Percentiles rank a stretch among this genome's conserved stretches.
These are phyloP conservation scores for Zasmidium citrigriseum DNA, from an alignment of 2,329 filamentous ascomycete species.

Conservation along the genomic window DNA sequence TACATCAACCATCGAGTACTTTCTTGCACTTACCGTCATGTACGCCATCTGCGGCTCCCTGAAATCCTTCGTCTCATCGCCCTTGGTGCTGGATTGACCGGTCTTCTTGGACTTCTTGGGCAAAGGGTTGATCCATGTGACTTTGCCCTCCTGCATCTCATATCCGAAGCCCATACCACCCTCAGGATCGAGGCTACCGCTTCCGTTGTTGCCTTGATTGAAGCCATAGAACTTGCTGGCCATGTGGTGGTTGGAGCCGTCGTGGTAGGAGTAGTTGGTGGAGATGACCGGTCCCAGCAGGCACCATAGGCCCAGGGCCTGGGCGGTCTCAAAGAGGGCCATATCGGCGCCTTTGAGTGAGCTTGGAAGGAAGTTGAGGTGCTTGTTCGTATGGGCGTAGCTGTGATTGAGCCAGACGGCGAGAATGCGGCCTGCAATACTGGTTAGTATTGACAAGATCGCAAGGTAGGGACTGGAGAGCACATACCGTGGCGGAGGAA, in stretches of 20 bases:
- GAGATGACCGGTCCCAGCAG: not conserved
- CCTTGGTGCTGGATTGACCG: not conserved
- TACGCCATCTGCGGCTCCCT: not conserved
- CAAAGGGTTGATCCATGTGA: not conserved
- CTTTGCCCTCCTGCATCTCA: not conserved
- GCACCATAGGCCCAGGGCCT: not conserved
- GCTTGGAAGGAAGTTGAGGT: conserved; percentile 19
- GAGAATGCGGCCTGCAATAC: conserved; percentile 13
- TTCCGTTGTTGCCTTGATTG: not conserved
- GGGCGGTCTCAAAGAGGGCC: conserved; percentile 21
- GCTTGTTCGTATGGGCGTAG: conserved; percentile 26
- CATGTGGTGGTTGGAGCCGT: not conserved
- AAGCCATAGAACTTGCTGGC: not conserved
- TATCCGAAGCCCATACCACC: not conserved
- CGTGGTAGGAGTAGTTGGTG: not conserved
- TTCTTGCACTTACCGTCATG: not conserved
- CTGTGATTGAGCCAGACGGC: conserved; percentile 24
- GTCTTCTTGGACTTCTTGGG: not conserved
- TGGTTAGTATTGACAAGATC: not conserved
- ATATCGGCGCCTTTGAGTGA: conserved; percentile 32
- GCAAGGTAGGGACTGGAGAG: not conserved
- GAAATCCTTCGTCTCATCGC: not conserved
- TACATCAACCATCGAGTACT: not conserved
- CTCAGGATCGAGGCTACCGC: not conserved
- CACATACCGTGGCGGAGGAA: conserved; percentile 38